Conservation (phyloP, 2,329 filamentous ascomycete genomes). For the Cyphellophora attinorum region DNA sequence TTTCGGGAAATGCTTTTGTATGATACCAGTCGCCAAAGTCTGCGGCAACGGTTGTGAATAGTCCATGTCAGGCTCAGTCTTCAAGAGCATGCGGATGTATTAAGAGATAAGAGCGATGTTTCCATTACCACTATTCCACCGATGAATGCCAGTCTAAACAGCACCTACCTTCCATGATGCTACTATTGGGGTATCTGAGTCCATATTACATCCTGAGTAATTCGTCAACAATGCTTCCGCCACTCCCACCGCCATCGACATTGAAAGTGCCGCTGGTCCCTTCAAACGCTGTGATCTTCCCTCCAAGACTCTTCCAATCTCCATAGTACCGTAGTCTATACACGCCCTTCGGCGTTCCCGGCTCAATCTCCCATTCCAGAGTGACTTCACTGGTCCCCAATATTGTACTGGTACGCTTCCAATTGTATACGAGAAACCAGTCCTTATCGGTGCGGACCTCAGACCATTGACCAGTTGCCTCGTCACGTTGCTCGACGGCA, state of each 20-base stretch:
- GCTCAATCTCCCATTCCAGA: slow-evolving; percentile 69
- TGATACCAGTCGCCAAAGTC: too few relatives aligned
- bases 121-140: too few relatives aligned
- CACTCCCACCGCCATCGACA: slow-evolving; percentile 16
- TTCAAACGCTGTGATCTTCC: slow-evolving; percentile 57
- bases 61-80: too few relatives aligned
- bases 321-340: slow-evolving; percentile 81
- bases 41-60: too few relatives aligned
- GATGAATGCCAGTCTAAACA: too few relatives aligned
- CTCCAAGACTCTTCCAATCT: slow-evolving; percentile 60
- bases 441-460: slow-evolving; percentile 64
- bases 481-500: slow-evolving; percentile 56
- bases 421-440: slow-evolving; percentile 74
- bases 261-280: slow-evolving; percentile 48
- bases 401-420: slow-evolving; percentile 61
- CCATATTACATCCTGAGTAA: neutral
- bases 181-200: neutral
- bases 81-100: too few relatives aligned
- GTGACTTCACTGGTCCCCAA: slow-evolving; percentile 69
- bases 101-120: too few relatives aligned
- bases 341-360: slow-evolving; percentile 42
- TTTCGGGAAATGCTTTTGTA: too few relatives aligned
- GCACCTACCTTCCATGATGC: too few relatives aligned
- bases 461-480: slow-evolving; percentile 46
- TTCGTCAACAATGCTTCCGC: neutral